Evolutionary conservation across 2,329 filamentous ascomycete species (phyloP), one percentile per base, ranked within the genome.

Genomic region (Fusarium pseudonygamai): DNA sequence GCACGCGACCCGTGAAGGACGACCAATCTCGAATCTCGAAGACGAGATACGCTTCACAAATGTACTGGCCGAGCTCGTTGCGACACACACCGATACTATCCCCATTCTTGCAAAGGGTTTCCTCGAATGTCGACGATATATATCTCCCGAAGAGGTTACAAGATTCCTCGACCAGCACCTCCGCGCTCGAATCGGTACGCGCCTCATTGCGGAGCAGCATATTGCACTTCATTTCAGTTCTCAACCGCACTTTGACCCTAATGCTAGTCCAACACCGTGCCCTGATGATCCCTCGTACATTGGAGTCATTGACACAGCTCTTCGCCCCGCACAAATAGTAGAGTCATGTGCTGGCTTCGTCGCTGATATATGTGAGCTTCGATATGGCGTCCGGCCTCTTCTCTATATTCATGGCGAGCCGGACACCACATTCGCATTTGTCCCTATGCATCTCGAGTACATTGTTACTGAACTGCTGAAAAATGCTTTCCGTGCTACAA

Each of bases 401-500:
- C 88, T 97, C 78, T 84, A 92, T 52, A 92, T 99, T 77, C 93
- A 95, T 74, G 96, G 96, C 73, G 92, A 97, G 80, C 91, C 93
- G 0, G 91, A 93, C 58, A 94, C 95, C n/a, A 92, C 91, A 0
- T 97, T 99, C 79, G 95, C 96, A 26, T 96, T 97, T 79, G 92
- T 99, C 14, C 96, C 96, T 20, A 96, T 97, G 81, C 96, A 99
- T 82, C 88, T 99, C 30, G 96, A 98, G 83, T 99, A 99, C 82
- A 98, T 99, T 73, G 90, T 98, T 73, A 99, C 96, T 0, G 96
- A 99, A 82, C 88, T 99, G 3, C 88, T 99, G 66, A 99, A 99
- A 83, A 99, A 99, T 79, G 94, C 95, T 2, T 99, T 98, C 84
- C 91, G 96, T 47, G 96, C 96, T 8, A 97, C 94, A 1, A 91